phyloP scores from a whole-genome alignment of 805 yeast species.

The Candida railenensis region DNA sequence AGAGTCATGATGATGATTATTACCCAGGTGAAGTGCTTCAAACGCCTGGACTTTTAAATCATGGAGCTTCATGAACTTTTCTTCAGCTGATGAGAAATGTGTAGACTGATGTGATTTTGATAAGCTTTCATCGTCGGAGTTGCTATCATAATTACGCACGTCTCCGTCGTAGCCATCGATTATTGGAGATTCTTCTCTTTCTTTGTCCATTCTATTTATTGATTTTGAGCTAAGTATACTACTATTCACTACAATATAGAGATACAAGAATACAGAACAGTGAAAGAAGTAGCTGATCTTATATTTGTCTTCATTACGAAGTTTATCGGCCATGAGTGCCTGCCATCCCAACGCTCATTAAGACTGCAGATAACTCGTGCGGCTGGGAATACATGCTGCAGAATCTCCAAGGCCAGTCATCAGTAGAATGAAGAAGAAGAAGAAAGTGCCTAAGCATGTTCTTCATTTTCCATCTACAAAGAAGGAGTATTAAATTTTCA shows the following conservation, averaged over 20 bases:
- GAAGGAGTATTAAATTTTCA: too few relatives aligned
- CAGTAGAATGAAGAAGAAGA: neutral
- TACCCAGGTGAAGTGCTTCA: constrained; percentile 38
- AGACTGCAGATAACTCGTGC: neutral
- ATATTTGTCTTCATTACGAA: neutral
- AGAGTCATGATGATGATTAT: constrained; percentile 12
- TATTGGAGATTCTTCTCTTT: neutral
- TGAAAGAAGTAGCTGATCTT: too few relatives aligned
- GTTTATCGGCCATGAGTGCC: neutral
- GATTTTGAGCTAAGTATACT: too few relatives aligned
- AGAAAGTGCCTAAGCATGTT: neutral
- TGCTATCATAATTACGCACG: constrained; percentile 4
- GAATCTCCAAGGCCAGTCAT: neutral
- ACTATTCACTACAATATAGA: too few relatives aligned
- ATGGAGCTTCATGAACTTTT: constrained; percentile 59
- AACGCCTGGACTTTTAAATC: constrained; percentile 66
- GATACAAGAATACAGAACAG: too few relatives aligned
- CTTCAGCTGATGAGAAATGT: constrained; percentile 66
- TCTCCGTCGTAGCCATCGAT: neutral
- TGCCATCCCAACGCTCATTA: neutral
- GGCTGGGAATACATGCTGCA: neutral
- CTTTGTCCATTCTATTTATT: neutral
- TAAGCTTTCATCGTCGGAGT: constrained; percentile 26
- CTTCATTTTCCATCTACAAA: too few relatives aligned
- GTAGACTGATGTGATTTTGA: constrained; percentile 42